Evolutionary conservation across 139 green algal species (phyloP), one percentile per base, ranked within the genome.

Genomic region (Spirogloea muscicola): DNA sequence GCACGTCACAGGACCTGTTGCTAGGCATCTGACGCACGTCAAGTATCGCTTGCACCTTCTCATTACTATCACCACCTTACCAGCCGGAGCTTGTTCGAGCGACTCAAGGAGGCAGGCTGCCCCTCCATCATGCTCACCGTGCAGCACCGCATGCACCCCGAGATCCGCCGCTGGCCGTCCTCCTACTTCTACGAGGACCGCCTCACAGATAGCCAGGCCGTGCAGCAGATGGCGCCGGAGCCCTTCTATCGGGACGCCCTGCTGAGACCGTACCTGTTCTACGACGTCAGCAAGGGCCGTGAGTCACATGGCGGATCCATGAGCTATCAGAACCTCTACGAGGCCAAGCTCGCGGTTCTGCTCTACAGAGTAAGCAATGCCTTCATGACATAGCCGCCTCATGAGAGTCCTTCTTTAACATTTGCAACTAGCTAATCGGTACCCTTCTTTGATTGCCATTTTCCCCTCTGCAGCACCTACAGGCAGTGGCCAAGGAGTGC

Each of bases 91-190:
- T 27, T 79, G 2, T 67, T 77, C 3, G 55, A 80, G 72, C 72
- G 91, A 3, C 82, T 96, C 76, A 85, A 92, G 84, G 29, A 40
- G 27, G 55, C 52, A 7, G 82, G 84, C 37, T 82, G 74, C 48
- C 85, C 86, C 3, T 82, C 86, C 25, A 81, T 84, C 64, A 68
- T 93, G 81, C 82, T 93, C 16, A 84, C 27, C 34, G 49, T 44
- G 59, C 49, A 63, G 51, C 96, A 94, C 83, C 88, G 93, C 74
- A 96, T 96, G 93, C 90, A 96, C 72, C 91, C 91, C 5, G 74
- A 82, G 33, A 96, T 96, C 66, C 79, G 93, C 31, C 34, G 68
- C 66, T 96, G 95, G 65, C 89, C 90, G 3, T 90, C 82, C 1
- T 49, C 42, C 7, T 85, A 86, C 76, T 96, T 96, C 66, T 96